Evolutionary conservation across 139 green algal species (phyloP), one percentile per base, ranked within the genome.

Genomic region (Zygnema circumcarinatum): DNA sequence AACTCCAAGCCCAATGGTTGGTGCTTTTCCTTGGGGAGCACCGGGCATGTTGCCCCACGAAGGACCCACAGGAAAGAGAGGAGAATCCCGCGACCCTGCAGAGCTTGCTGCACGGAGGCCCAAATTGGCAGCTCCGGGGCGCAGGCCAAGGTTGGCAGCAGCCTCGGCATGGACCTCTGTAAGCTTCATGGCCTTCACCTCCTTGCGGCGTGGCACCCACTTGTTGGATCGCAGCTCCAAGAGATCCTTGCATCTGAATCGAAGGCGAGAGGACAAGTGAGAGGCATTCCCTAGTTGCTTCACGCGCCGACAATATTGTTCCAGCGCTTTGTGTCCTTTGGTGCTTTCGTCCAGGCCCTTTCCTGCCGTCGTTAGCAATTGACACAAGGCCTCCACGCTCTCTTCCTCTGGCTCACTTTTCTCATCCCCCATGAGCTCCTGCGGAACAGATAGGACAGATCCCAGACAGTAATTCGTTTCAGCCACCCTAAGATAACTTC

Each of bases 301-400:
- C 2, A 93, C 52, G 2, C 42, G 29, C 22, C 76, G 22, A 53
- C 89, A 92, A 67, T 92, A 92, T 2, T 36, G 40, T 1, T 92
- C 88, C 41, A 93, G 54, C 2, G 83, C 22, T 52, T 36, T 29
- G 29, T 85, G 74, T 3, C 29, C 31, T 54, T 84, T 88, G 67
- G 74, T 32, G 31, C 33, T 86, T 40, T 74, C 68, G 31, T 89
- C 79, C 53, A 92, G 74, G 38, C 39, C 53, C 39, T 89, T 82
- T 22, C 89, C 89, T 22, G 47, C 84, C 0, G 97, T 99, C 47
- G 81, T 90, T 73, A 99, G 81, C 87, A 99, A 95, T 93, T 98
- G 98, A 92, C 94, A 98, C 52, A 99, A 89, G 86, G 95, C 98
- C 94, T 99, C 97, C 7, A 99, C 92, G 67, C 98, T 96, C 92